Base-by-base conservation (phyloP, 1,284 basidiomycete genomes). In the Stygiomarasmius scandens region DNA sequence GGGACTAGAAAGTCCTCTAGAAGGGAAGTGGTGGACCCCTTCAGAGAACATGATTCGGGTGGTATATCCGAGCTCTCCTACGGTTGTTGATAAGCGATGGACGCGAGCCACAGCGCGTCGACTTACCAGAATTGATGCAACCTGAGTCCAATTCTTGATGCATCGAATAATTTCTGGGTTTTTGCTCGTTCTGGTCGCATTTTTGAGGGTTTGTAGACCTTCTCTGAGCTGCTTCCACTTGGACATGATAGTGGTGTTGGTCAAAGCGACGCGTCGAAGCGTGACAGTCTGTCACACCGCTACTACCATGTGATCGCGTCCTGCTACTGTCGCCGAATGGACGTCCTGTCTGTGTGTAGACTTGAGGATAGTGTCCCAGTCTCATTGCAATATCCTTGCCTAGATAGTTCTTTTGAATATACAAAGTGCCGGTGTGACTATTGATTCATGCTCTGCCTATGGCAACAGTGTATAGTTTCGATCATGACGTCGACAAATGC, bases 51-150 rank as follows among this genome's bases (percentile, higher is more conserved):
- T 54, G 71, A 65, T 34, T 65, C 60, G 14, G 61, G 48, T 3
- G 75, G 69, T 32, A 67, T 68, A 9, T 67, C 63, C 10, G 75
- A 70, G 1, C 68, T 67, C 56, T 77, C 71, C 76, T 77, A n/a
- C n/a, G n/a, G n/a, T n/a, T n/a, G n/a, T n/a, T n/a, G n/a, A 19
- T 14, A 52, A 32, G 27, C 24, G 16, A 14, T 20, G 11, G 14
- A n/a, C 23, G n/a, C 19, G 25, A 32, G 27, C 14, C 27, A 11
- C 34, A 16, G 2, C 38, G 38, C 38, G 36, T 29, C 27, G 49
- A 49, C 67, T 58, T 61, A 77, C 76, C 53, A 75, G 64, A 24
- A 76, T 66, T 14, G 70, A 59, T 29, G 77, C 58, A 56, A 60
- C 67, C 8, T 70, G 66, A 51, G 68, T 56, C 54, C 76, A 49